These are phyloP conservation scores for Hypoxylon crocopeplum DNA, from an alignment of 495 filamentous ascomycete species.

Conservation along the genomic window DNA sequence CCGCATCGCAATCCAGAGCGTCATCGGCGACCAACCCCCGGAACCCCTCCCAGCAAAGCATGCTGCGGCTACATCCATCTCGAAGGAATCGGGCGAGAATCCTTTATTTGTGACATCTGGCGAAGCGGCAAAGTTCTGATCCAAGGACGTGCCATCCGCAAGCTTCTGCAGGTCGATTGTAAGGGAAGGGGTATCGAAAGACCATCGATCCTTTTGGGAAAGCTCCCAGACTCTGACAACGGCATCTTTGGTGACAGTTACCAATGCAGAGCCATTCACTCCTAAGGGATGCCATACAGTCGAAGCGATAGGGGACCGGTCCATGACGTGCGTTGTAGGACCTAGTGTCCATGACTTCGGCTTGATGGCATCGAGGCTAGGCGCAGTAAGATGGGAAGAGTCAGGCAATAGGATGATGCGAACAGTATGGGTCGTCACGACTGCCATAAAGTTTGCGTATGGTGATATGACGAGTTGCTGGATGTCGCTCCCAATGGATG, in stretches of 20 bases:
- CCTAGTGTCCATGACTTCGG: slow-evolving; percentile 85
- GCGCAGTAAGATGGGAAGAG: slow-evolving; percentile 69
- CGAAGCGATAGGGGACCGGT: slow-evolving; percentile 76
- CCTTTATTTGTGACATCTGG: slow-evolving; percentile 73
- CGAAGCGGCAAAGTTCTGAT: slow-evolving; percentile 77
- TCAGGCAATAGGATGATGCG: slow-evolving; percentile 82
- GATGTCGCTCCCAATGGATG: slow-evolving; percentile 76
- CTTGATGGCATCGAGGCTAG: slow-evolving; percentile 69
- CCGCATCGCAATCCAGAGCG: slow-evolving; percentile 87
- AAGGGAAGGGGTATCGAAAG: slow-evolving; percentile 81
- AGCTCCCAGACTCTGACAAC: slow-evolving; percentile 89
- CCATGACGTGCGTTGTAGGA: slow-evolving; percentile 85
- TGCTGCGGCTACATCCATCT: slow-evolving; percentile 87
- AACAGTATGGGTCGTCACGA: slow-evolving; percentile 82
- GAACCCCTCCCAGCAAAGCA: slow-evolving; percentile 80
- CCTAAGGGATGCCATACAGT: slow-evolving; percentile 89
- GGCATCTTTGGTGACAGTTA: slow-evolving; percentile 85
- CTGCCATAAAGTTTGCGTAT: slow-evolving; percentile 76
- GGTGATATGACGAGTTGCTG: slow-evolving; percentile 83
- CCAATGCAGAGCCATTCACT: slow-evolving; percentile 70
- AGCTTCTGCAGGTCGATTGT: slow-evolving; percentile 84
- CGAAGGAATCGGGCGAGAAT: slow-evolving; percentile 82
- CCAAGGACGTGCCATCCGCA: slow-evolving; percentile 74
- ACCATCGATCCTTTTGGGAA: slow-evolving; percentile 76
- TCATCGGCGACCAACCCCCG: slow-evolving; percentile 88